A percentile compares a stretch with the other conserved stretches of the same genome.
phyloP scores from a whole-genome alignment of 2,329 filamentous ascomycete genomes.

The Calcarisporium arbuscula region DNA sequence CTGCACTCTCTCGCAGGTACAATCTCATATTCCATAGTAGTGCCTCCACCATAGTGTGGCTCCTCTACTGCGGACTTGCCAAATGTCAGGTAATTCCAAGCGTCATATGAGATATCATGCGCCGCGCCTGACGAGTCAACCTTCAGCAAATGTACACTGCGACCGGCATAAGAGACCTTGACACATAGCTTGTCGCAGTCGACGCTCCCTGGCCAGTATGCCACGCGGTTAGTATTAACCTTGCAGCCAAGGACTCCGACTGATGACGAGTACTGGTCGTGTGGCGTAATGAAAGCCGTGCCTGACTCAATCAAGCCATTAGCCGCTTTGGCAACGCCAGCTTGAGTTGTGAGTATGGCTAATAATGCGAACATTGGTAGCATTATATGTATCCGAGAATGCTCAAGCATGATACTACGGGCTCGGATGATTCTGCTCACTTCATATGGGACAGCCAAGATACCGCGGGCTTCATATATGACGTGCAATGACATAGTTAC shows the following conservation, averaged over 20 bases:
- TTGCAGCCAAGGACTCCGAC: conserved; percentile 55
- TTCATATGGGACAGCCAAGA: no score
- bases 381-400: no score
- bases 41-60: conserved; percentile 42
- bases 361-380: no score
- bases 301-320: no score
- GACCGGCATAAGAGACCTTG: conserved; percentile 41
- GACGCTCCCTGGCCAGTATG: conserved; percentile 50
- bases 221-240: conserved; percentile 53
- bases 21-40: conserved; percentile 44
- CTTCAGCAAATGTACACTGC: conserved; percentile 50
- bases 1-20: conserved; percentile 42
- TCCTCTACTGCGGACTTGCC: conserved; percentile 40
- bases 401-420: no score
- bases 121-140: conserved; percentile 51
- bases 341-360: no score
- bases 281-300: conserved; percentile 41
- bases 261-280: conserved; percentile 50
- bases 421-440: no score
- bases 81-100: conserved; percentile 52
- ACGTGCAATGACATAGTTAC: no score
- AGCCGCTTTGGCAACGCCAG: no score
- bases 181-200: conserved; percentile 53
- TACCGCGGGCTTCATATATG: no score
- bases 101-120: conserved; percentile 55